Conservation (phyloP, 345 rosid species). For the Lepidium africanum region DNA sequence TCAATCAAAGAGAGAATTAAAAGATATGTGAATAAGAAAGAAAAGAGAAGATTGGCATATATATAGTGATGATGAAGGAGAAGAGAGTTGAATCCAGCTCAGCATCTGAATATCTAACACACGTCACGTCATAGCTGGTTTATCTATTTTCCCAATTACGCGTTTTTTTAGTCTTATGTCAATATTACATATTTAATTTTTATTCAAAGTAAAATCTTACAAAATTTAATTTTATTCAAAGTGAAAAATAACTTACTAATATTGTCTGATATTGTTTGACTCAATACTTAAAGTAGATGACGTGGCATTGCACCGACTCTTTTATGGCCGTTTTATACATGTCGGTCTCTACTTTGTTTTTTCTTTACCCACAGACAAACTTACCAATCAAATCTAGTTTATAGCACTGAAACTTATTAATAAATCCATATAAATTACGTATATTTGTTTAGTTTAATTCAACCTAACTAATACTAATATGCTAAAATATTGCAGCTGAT, state of each 20-base stretch:
- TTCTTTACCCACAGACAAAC: too few species aligned
- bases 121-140: slow-evolving; percentile 12
- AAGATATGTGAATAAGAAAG: not conserved
- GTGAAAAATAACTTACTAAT: not conserved
- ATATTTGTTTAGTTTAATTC: not conserved
- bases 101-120: slow-evolving; percentile 2
- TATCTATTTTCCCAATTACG: not conserved
- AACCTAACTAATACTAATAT: not conserved
- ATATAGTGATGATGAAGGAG: not conserved
- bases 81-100: slow-evolving; percentile 19
- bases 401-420: not conserved
- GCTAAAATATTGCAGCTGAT: not conserved
- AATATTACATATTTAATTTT: not conserved
- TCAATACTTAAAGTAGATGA: not conserved
- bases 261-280: not conserved
- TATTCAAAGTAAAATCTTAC: not conserved
- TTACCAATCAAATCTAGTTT: too few species aligned
- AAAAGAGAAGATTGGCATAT: not conserved
- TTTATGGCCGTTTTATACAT: not conserved
- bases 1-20: not conserved
- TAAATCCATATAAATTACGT: not conserved
- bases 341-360: not conserved
- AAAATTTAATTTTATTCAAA: not conserved
- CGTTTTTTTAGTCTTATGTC: not conserved
- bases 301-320: not conserved